Conservation (phyloP, 148 eudicot species). For the Selenicereus undatus region DNA sequence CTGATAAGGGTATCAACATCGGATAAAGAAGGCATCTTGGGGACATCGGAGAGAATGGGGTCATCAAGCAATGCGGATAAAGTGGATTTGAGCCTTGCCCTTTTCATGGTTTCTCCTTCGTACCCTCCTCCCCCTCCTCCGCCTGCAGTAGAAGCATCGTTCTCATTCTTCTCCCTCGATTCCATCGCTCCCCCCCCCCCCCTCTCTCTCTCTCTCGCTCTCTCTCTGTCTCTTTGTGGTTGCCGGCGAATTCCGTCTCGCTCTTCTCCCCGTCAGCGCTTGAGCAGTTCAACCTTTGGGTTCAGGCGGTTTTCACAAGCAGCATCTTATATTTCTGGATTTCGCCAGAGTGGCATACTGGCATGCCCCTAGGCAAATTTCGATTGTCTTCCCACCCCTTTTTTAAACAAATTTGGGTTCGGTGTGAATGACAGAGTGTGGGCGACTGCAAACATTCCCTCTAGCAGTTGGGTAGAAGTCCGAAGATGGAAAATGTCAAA, state of each 20-base stretch:
- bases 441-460: no score
- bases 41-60: constrained; percentile 76
- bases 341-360: no score
- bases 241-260: no score
- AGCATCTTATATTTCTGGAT: background rate
- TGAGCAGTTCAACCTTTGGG: background rate
- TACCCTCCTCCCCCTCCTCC: constrained; percentile 32
- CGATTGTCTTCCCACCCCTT: no score
- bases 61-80: constrained; percentile 64
- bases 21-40: constrained; percentile 63
- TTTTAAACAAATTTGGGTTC: no score
- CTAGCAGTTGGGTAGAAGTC: no score
- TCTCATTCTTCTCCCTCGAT: constrained; percentile 1
- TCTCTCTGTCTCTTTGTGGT: background rate
- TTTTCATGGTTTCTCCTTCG: constrained; percentile 50
- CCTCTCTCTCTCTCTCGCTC: background rate
- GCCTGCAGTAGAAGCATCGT: background rate
- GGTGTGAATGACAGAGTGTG: no score
- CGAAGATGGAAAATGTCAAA: no score
- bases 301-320: background rate
- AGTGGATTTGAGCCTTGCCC: constrained; percentile 61
- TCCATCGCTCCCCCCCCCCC: constrained; percentile 18
- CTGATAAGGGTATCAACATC: constrained; percentile 82
- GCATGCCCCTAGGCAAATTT: background rate
- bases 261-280: background rate